Base-by-base conservation (phyloP, 176 grass and related monocot species). In the Hsuehochloa calcarea region DNA sequence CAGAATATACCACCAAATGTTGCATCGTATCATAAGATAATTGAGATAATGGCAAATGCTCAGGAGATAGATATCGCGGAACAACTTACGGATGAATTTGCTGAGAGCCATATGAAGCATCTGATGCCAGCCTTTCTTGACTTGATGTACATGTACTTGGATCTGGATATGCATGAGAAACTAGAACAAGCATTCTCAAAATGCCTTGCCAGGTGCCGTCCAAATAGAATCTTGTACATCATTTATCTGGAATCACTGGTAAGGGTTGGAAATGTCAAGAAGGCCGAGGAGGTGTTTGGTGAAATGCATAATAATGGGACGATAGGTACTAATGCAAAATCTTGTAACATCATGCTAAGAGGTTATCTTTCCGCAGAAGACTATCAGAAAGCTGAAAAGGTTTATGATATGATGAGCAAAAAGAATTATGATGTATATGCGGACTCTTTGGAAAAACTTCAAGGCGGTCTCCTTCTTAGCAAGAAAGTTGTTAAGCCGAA, bases 11-110 rank as follows among this genome's bases (percentile, higher is more conserved):
- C 88, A 70, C 83, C 81, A 67, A 91, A 89, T 88, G 78, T 95
- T 83, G 88, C 91, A 54, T 85, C 96, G 6, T 96, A 96, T 91
- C 96, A 94, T 88, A 96, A 88, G 81, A 99, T 99, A 89, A 96
- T 99, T 68, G 89, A 91, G 82, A 80, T 99, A 69, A 92, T 94
- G 88, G 69, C 93, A 71, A 94, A 91, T 77, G 83, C 84, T 54
- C 17, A 51, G 65, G 83, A 96, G 77, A 80, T 88, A 74, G 86
- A 99, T 35, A 81, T 89, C 3, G 84, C 45, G 13, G 93, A 99
- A 92, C 49, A 74, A 83, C 79, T 92, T 69, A 88, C 96, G 86
- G 86, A 92, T 46, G 93, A 91, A 66, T 99, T 96, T 83, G 82
- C 78, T 79, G 87, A 65, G 85, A 96, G 85, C 39, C 72, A 83